Conservation (phyloP, 2,329 filamentous ascomycete species). For the Talaromyces islandicus region DNA sequence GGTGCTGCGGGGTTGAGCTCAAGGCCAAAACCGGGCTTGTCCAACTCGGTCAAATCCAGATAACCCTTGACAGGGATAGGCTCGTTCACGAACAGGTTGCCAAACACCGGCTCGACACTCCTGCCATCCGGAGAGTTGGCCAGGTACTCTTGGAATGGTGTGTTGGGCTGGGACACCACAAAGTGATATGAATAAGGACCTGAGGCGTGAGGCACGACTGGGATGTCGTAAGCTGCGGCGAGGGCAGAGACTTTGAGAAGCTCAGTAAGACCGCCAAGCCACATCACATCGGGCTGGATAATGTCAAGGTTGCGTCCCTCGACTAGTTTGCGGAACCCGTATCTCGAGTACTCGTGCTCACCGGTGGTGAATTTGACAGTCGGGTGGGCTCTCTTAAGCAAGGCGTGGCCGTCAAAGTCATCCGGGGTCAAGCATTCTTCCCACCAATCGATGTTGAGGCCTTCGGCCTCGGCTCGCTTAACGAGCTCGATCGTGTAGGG, state of each 20-base stretch:
- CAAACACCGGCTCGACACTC: conserved; percentile 85
- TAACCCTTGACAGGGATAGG: conserved; percentile 80
- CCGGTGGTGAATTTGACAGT: conserved; percentile 91
- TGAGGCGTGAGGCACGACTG: conserved; percentile 89
- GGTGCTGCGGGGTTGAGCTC: conserved; percentile 77
- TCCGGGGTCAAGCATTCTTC: conserved; percentile 90
- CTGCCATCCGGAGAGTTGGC: conserved; percentile 89
- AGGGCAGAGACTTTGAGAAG: conserved; percentile 82
- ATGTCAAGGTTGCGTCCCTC: conserved; percentile 90
- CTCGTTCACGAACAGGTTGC: conserved; percentile 83
- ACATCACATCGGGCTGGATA: conserved; percentile 95
- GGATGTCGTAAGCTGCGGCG: conserved; percentile 88
- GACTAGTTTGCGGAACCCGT: conserved; percentile 89
- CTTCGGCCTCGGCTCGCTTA: conserved; percentile 70
- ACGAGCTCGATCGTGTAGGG: conserved; percentile 88
- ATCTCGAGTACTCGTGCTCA: conserved; percentile 91
- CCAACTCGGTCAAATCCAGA: conserved; percentile 70
- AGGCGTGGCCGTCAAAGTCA: conserved; percentile 83
- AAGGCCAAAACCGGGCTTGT: conserved; percentile 86
- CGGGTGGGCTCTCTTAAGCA: conserved; percentile 86
- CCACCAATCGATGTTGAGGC: conserved; percentile 94
- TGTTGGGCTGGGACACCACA: conserved; percentile 86
- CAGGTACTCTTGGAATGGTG: conserved; percentile 92
- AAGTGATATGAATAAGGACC: conserved; percentile 96
- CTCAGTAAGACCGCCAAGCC: conserved; percentile 89